Conservation (phyloP, 305 asterid genomes). For the Fraxinus greggii region DNA sequence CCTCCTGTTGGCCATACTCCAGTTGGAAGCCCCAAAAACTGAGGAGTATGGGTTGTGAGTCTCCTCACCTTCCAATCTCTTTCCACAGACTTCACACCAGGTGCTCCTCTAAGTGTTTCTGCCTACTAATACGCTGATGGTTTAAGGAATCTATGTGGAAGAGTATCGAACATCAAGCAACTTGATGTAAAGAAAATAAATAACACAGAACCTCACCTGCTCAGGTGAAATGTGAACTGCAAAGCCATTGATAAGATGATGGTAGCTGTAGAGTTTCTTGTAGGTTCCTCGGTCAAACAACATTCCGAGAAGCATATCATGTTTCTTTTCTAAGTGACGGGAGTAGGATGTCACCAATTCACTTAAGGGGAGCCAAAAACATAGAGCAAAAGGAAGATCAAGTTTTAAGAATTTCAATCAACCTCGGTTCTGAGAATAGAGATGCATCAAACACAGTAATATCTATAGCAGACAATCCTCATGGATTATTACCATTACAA, state of each 20-base stretch:
- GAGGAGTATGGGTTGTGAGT: conserved; percentile 96
- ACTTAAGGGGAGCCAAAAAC: conserved; percentile 46
- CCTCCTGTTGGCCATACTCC: conserved; percentile 99
- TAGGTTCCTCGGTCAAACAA: conserved; percentile 77
- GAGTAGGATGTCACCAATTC: conserved; percentile 69
- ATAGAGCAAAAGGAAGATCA: background rate
- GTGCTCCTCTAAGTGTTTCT: conserved; percentile 74
- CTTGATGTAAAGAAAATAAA: conserved; percentile 17
- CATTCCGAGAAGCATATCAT: conserved; percentile 93
- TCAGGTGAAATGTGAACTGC: conserved; percentile 84
- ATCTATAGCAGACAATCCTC: background rate
- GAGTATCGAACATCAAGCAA: conserved; percentile 8
- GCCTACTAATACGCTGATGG: conserved; percentile 65
- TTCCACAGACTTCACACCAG: conserved; percentile 84
- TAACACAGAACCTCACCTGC: conserved; percentile 62
- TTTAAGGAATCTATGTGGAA: conserved; percentile 41
- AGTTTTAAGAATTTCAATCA: conserved; percentile 3
- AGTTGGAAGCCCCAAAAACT: conserved; percentile 95
- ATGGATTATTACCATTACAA: background rate
- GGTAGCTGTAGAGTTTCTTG: conserved; percentile 90
- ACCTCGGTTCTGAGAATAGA: conserved; percentile 2
- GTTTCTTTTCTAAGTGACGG: conserved; percentile 74
- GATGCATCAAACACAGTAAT: background rate
- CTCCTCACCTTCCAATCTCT: conserved; percentile 97
- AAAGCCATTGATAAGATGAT: conserved; percentile 89